Evolutionary conservation across 208 protist species (phyloP), one percentile per base, ranked within the genome.

Genomic region (Blastocrithidia nonstop): DNA sequence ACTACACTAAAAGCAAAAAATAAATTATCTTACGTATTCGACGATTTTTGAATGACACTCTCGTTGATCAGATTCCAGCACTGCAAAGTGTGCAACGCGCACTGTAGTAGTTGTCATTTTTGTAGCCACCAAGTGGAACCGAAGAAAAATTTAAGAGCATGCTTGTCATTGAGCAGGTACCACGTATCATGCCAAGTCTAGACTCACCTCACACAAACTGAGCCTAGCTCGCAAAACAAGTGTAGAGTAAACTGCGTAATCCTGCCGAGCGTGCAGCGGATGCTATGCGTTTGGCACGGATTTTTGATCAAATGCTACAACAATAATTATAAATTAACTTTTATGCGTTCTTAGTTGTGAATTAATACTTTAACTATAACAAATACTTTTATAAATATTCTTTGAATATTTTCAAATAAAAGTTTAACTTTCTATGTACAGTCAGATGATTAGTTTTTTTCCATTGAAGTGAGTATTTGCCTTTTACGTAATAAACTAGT

Each of bases 61-160:
- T 94, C n/a, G 45, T 92, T 17, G 87, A 94, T 41, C 87, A 94
- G 57, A 87, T 94, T 8, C 87, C 87, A 0, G 67, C 79, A 0
- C 64, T 94, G 3, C 56, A 66, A n/a, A 74, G 66, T 28, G 60
- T 94, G 33, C 82, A 88, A 54, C 75, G 87, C 24, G 79, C 80
- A 11, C 57, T 94, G 8, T 79, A 94, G 61, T 79, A 94, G 57
- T 71, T 94, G 11, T 81, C 78, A 8, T 86, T 94, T 27, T 46
- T 92, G 46, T 71, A 90, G 45, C 82, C 87, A 13, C 87, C 87
- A 1, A 72, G 69, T 16, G 80, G 76, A 5, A 89, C 79, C 0
- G 87, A 91, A 40, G 82, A 87, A 48, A 91, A 91, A 70, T 91
- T 94, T 51, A 65, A 60, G 17, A 74, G 69, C 47, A 80, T 50